Conservation (phyloP, 108 stramenopile species). For the Cyclotella distinguenda region DNA sequence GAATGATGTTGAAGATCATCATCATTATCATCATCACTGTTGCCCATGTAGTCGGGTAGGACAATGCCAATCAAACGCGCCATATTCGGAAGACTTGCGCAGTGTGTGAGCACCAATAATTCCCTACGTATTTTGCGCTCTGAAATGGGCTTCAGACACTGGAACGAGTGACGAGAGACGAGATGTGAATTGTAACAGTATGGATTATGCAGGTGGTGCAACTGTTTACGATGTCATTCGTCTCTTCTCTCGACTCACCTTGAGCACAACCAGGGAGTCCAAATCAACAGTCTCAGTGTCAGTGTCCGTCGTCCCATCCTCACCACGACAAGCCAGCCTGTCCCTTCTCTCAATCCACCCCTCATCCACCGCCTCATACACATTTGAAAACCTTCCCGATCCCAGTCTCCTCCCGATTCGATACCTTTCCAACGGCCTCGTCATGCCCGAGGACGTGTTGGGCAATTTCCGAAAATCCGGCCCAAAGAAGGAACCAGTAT, state of each 20-base stretch:
- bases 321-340: neutral
- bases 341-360: neutral
- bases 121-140: slow-evolving; percentile 86
- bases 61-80: slow-evolving; percentile 59
- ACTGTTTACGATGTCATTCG: no score
- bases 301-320: slow-evolving; percentile 12
- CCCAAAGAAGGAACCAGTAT: slow-evolving; percentile 23
- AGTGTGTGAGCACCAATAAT: slow-evolving; percentile 69
- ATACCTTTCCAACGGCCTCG: slow-evolving; percentile 38
- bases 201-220: no score
- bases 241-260: neutral
- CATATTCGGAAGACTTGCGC: slow-evolving; percentile 65
- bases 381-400: slow-evolving; percentile 86
- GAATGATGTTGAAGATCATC: neutral
- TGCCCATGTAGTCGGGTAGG: slow-evolving; percentile 37
- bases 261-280: slow-evolving; percentile 19
- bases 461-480: slow-evolving; percentile 35
- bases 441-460: slow-evolving; percentile 7
- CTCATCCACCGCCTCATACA: slow-evolving; percentile 81
- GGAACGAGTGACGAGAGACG: neutral
- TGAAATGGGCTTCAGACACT: slow-evolving; percentile 81
- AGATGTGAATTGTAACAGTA: no score
- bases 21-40: slow-evolving; percentile 3
- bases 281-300: slow-evolving; percentile 21
- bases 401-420: slow-evolving; percentile 63